Conservation (phyloP, 2,329 filamentous ascomycete species). For the Cephalotrichum gorgonifer region DNA sequence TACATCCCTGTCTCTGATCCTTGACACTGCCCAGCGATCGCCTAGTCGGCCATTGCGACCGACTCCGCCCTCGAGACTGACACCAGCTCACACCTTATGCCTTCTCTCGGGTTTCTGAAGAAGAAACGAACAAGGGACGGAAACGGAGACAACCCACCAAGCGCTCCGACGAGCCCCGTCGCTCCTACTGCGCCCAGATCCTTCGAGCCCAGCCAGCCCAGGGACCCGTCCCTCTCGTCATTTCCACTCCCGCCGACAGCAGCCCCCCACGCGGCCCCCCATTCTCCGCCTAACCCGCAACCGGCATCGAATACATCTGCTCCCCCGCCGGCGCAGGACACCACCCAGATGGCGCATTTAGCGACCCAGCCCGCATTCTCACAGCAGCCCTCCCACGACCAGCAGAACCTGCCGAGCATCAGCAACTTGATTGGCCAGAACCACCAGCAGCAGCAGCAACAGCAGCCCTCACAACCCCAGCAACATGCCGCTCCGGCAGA, state of each 20-base stretch:
- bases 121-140: constrained; percentile 98
- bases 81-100: constrained; percentile 50
- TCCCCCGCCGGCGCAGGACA: constrained; percentile 14
- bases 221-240: constrained; percentile 18
- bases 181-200: constrained; percentile 46
- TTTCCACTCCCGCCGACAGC: constrained; percentile 16
- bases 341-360: constrained; percentile 14
- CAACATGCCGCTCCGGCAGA: neutral
- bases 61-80: constrained; percentile 17
- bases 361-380: constrained; percentile 16
- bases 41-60: constrained; percentile 8
- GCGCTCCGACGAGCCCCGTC: constrained; percentile 53
- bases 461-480: constrained; percentile 4
- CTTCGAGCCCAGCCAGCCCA: constrained; percentile 27
- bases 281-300: constrained; percentile 14
- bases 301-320: constrained; percentile 14
- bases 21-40: neutral
- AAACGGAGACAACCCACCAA: constrained; percentile 41
- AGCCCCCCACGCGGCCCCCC: constrained; percentile 8
- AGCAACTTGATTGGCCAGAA: constrained; percentile 67
- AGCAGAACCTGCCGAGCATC: constrained; percentile 69
- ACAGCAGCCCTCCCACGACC: constrained; percentile 32
- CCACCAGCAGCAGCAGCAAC: constrained; percentile 7
- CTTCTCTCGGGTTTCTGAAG: constrained; percentile 84
- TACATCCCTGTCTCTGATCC: neutral